These are phyloP conservation scores for Abrus precatorius DNA, from an alignment of 306 rosid species.

Conservation along the genomic window DNA sequence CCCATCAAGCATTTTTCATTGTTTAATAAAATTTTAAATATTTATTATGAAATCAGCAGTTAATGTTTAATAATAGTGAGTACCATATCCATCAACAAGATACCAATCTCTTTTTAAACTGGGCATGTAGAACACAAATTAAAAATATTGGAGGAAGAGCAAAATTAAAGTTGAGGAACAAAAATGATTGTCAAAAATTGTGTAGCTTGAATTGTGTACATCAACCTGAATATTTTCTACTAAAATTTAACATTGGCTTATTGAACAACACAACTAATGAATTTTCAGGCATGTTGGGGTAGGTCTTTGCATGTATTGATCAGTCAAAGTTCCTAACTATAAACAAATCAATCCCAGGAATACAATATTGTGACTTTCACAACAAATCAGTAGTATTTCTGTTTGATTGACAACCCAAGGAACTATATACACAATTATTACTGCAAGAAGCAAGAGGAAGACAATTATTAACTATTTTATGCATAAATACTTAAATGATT, in stretches of 20 bases:
- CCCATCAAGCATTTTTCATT: constrained; percentile 1
- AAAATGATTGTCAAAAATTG: neutral
- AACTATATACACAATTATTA: neutral
- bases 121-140: neutral
- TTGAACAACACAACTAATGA: neutral
- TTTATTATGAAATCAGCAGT: neutral
- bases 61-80: neutral
- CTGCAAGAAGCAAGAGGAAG: neutral
- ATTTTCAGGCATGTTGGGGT: neutral
- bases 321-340: neutral
- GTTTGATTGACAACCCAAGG: neutral
- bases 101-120: neutral
- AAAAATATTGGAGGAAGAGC: neutral
- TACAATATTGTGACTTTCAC: constrained; percentile 1
- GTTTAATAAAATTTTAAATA: neutral
- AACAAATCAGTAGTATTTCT: neutral
- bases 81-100: neutral
- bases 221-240: constrained; percentile 1
- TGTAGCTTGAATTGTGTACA: neutral
- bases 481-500: neutral
- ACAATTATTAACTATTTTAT: neutral
- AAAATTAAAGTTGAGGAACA: constrained; percentile 10
- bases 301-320: neutral
- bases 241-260: neutral
- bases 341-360: neutral